These are phyloP conservation scores for Carex scoparia DNA, from an alignment of 176 grass and related monocot species.

Conservation along the genomic window DNA sequence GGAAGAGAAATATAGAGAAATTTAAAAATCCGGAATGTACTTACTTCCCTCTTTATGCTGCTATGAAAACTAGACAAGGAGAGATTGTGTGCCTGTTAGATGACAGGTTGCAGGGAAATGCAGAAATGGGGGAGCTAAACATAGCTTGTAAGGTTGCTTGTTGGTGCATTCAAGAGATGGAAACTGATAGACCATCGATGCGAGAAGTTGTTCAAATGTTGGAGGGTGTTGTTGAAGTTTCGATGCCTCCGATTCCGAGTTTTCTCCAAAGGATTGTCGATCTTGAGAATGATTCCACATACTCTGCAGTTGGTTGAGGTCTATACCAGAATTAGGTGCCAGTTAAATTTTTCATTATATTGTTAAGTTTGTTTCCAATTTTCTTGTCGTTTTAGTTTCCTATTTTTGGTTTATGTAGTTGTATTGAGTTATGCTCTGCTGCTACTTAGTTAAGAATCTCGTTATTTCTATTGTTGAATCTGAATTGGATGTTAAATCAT, in stretches of 20 bases:
- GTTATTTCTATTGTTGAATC: no score
- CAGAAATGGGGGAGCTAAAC: constrained; percentile 23
- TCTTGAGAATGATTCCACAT: constrained; percentile 18
- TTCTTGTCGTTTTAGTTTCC: no score
- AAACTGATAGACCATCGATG: constrained; percentile 30
- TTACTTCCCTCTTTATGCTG: constrained; percentile 40
- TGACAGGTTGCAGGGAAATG: constrained; percentile 17
- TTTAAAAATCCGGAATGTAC: background rate
- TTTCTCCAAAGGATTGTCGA: constrained; percentile 26
- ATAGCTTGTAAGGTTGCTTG: constrained; percentile 35
- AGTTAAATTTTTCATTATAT: no score
- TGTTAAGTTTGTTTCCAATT: no score
- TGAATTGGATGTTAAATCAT: no score
- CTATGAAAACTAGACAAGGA: constrained; percentile 15
- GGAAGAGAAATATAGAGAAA: constrained; percentile 31
- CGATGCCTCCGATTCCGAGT: constrained; percentile 20
- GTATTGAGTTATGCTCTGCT: no score
- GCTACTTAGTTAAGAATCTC: no score
- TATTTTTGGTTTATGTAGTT: no score
- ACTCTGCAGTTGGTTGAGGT: no score
- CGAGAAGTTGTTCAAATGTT: constrained; percentile 35
- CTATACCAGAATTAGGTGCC: no score
- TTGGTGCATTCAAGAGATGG: constrained; percentile 49
- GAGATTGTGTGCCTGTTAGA: constrained; percentile 30
- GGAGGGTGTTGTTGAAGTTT: constrained; percentile 22